Conservation (phyloP, 768 basidiomycete genomes). For the Albatrellus ellisii region DNA sequence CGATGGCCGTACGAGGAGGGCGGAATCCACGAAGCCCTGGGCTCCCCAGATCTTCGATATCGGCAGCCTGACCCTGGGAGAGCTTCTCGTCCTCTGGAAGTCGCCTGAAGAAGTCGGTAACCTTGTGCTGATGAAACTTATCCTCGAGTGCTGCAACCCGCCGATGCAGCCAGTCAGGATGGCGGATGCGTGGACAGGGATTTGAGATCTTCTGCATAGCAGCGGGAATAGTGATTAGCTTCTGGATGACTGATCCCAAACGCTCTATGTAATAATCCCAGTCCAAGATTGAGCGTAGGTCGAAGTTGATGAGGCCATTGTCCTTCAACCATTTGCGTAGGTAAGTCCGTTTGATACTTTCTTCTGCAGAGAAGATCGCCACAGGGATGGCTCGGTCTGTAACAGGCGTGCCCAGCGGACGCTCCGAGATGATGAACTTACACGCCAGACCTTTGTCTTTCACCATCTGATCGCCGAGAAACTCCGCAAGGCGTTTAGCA, state of each 20-base stretch:
- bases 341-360: slow-evolving; percentile 77
- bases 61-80: slow-evolving; percentile 17
- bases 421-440: slow-evolving; percentile 96
- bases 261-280: slow-evolving; percentile 99
- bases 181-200: slow-evolving; percentile 88
- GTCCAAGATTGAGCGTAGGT: slow-evolving; percentile 87
- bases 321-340: slow-evolving; percentile 97
- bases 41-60: slow-evolving; percentile 50
- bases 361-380: slow-evolving; percentile 95
- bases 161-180: slow-evolving; percentile 95
- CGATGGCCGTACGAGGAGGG: slow-evolving; percentile 34
- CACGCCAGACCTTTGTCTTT: slow-evolving; percentile 99
- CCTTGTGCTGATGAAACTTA: slow-evolving; percentile 96
- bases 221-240: slow-evolving; percentile 97
- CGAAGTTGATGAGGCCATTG: slow-evolving; percentile 74
- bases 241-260: slow-evolving; percentile 95
- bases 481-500: slow-evolving; percentile 88
- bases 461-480: slow-evolving; percentile 96
- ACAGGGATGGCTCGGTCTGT: slow-evolving; percentile 95
- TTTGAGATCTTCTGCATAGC: slow-evolving; percentile 97
- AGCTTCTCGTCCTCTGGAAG: slow-evolving; percentile 21
- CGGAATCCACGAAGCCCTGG: slow-evolving; percentile 13
- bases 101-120: slow-evolving; percentile 84
- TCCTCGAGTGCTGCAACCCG: slow-evolving; percentile 83
- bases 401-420: slow-evolving; percentile 85